A percentile compares a stretch with the other conserved stretches of the same genome.
These are phyloP conservation scores for Citrus glauca DNA, from an alignment of 345 rosid genomes.

Conservation along the genomic window DNA sequence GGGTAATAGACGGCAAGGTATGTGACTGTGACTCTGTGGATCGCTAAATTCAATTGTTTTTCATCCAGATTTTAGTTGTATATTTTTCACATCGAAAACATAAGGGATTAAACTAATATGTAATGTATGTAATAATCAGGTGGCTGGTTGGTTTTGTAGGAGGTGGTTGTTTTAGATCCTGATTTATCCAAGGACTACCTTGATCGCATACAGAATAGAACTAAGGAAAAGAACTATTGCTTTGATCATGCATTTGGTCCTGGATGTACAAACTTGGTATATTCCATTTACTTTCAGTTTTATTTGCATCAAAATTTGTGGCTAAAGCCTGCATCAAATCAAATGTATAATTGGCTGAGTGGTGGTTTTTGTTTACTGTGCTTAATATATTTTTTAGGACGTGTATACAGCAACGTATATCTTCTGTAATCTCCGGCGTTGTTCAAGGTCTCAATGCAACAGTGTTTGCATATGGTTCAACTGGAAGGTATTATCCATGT, in stretches of 20 bases:
- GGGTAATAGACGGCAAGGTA: slow-evolving; percentile 62
- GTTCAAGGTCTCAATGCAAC: slow-evolving; percentile 94
- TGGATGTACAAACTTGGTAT: slow-evolving; percentile 57
- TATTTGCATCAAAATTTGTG: neutral
- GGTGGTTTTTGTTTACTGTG: neutral
- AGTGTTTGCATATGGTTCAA: slow-evolving; percentile 92
- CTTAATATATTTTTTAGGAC: slow-evolving; percentile 41
- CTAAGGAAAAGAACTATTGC: slow-evolving; percentile 74
- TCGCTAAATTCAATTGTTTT: neutral
- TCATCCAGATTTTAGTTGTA: neutral
- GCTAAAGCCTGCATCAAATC: neutral
- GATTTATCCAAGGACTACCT: slow-evolving; percentile 84
- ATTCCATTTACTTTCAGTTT: neutral
- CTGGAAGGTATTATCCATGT: slow-evolving; percentile 70
- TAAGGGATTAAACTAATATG: no score
- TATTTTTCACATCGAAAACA: neutral
- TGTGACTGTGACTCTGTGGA: neutral
- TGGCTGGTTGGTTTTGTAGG: slow-evolving; percentile 35
- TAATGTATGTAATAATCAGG: neutral
- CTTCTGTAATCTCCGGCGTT: slow-evolving; percentile 72
- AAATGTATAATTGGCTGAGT: neutral
- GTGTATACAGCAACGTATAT: slow-evolving; percentile 61
- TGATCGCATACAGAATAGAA: slow-evolving; percentile 76
- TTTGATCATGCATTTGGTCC: slow-evolving; percentile 90
- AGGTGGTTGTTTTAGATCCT: slow-evolving; percentile 81